Percentiles rank a stretch among this genome's conserved stretches.
These are phyloP conservation scores for Ceriops zippeliana DNA, from an alignment of 345 rosid genomes.

Conservation along the genomic window DNA sequence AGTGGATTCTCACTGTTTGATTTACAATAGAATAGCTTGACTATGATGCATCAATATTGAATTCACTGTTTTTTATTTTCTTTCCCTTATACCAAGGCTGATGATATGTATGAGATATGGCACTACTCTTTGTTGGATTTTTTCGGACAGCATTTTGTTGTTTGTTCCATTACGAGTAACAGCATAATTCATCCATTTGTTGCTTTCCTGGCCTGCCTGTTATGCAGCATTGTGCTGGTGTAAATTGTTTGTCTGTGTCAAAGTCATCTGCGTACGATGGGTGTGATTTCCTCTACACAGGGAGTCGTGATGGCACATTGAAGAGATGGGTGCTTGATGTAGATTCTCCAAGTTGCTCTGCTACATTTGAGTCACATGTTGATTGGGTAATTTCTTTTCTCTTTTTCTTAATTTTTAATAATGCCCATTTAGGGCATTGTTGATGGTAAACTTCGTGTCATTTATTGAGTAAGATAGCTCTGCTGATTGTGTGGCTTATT, in stretches of 20 bases:
- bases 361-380: slow-evolving; percentile 98
- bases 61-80: too few relatives aligned
- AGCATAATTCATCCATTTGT: slow-evolving; percentile 14
- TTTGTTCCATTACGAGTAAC: neutral
- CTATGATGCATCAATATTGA: too few relatives aligned
- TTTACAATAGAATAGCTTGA: too few relatives aligned
- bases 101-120: too few relatives aligned
- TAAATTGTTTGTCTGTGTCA: slow-evolving; percentile 76
- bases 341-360: slow-evolving; percentile 68
- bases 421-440: neutral
- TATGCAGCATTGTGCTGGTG: slow-evolving; percentile 95
- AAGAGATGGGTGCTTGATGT: slow-evolving; percentile 88
- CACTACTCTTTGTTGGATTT: neutral
- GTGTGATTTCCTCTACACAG: slow-evolving; percentile 68
- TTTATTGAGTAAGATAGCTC: neutral
- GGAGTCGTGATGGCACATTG: slow-evolving; percentile 98
- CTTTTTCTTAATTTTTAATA: slow-evolving; percentile 7
- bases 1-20: too few relatives aligned
- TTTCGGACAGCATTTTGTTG: neutral
- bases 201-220: slow-evolving; percentile 19
- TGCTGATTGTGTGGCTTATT: neutral
- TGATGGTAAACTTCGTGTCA: neutral
- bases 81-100: too few relatives aligned
- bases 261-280: slow-evolving; percentile 54
- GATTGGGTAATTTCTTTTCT: slow-evolving; percentile 72